Evolutionary conservation across 2,329 filamentous ascomycete species (phyloP).

Genomic region (Colletotrichum scovillei): DNA sequence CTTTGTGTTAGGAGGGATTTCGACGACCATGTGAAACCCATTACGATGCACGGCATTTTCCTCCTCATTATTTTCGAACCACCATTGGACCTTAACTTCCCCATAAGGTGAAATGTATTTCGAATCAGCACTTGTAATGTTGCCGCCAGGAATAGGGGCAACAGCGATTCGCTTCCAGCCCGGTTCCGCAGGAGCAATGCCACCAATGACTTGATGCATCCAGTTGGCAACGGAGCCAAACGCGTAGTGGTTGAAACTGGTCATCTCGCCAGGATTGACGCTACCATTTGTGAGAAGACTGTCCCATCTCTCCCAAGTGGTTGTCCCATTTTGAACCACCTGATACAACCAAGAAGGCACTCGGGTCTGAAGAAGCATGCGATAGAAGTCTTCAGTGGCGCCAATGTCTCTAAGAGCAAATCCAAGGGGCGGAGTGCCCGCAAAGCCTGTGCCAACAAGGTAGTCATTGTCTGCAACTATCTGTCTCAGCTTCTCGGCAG

Average conservation of each 20-base stretch:
- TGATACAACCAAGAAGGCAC: conserved; percentile 62
- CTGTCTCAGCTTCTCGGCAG: conserved; percentile 43
- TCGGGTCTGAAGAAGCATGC: conserved; percentile 58
- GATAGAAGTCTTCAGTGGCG: conserved; percentile 51
- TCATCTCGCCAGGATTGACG: conserved; percentile 59
- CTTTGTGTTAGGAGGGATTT: conserved; percentile 27
- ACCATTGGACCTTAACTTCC: conserved; percentile 43
- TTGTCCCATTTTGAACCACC: conserved; percentile 57
- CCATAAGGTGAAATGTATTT: conserved; percentile 48
- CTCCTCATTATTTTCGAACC: conserved; percentile 33
- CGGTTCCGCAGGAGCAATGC: conserved; percentile 50
- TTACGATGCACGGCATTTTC: conserved; percentile 23
- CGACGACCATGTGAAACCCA: conserved; percentile 23
- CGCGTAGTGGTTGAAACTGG: conserved; percentile 62
- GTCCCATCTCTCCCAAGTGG: conserved; percentile 64
- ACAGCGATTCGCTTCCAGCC: conserved; percentile 53
- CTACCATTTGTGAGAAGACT: conserved; percentile 55
- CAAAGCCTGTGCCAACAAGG: conserved; percentile 55
- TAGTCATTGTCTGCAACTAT: conserved; percentile 48
- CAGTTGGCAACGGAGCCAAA: conserved; percentile 61
- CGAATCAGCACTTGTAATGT: conserved; percentile 47
- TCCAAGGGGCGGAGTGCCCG: conserved; percentile 53
- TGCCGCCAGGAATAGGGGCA: conserved; percentile 48
- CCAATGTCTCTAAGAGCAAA: conserved; percentile 45
- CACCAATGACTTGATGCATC: conserved; percentile 57